Evolutionary conservation across 495 filamentous ascomycete species (phyloP), one percentile per base, ranked within the genome.

Genomic region (Articulospora tetracladia): DNA sequence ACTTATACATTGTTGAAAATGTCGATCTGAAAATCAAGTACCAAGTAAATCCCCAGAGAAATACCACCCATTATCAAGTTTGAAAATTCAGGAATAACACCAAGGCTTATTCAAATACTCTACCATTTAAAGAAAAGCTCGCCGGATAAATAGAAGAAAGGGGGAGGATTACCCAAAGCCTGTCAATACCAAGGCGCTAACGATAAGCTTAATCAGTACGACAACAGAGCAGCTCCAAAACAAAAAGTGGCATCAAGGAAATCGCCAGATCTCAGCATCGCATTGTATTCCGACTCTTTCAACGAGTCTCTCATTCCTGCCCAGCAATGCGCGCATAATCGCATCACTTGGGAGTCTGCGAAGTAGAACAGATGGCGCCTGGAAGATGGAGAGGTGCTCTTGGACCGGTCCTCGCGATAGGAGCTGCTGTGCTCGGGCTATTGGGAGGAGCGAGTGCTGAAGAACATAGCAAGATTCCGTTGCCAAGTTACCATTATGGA

Each of bases 401-500:
- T 3, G 39, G 41, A 26, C 20, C 41, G 6, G 20, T 50, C 27
- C 20, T 53, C 17, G 53, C 39, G 28, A 25, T 58, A 17, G 46
- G 11, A 27, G 24, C 22, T 17, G 25, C 26, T 25, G 11, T 34
- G 41, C 44, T 58, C 32, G 23, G 47, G 34, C 15, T 46, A 7
- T 22, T 61, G 22, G 36, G 20, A 24, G 53, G 19, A 11, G 52
- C 19, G 12, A 28, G n/a, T 3, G 50, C 17, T 1, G 64, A 67
- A 32, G 61, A 67, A 41, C 64, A 63, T 30, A 39, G 24, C 19
- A 53, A 59, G 46, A 64, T 70, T 26, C 64, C 62, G 46, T 57
- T 60, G 60, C 59, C 57, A 15, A 66, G 65, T 27, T 80, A 80
- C 62, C 69, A 69, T 53, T 66, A 72, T 56, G 76, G 74, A 8